Evolutionary conservation across 371 early-diverging fungal species (phyloP), one percentile per base, ranked within the genome.

Genomic region (Mucor irregularis): DNA sequence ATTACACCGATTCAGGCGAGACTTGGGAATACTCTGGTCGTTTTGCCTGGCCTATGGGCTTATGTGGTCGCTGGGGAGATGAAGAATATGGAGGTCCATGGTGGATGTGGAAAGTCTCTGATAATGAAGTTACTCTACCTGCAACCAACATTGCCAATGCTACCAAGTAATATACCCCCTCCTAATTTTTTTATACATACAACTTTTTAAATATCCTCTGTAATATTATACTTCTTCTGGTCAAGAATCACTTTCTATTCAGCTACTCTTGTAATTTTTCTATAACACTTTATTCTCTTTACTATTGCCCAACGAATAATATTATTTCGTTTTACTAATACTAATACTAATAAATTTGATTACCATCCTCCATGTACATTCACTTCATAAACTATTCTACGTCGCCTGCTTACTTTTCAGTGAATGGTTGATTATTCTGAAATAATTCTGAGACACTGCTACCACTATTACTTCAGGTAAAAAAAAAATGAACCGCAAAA

Each of bases 11-110:
- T 25, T 70, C 73, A 7, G 72, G 64, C 33, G 78, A 77, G 58
- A 71, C 69, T 16, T 77, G 78, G 78, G 74, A 74, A 55, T 77
- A 77, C 37, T 58, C 72, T 29, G 78, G 74, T 29, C 64, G 78
- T 14, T 77, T 77, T 28, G 44, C 61, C 21, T 59, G 67, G 56
- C 74, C 74, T 1, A 70, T 77, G 68, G 78, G 78, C 13, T 49
- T 77, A 2, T 69, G 66, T 34, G 78, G 78, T 10, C 64, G 74
- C 30, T 77, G 78, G 78, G 78, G 74, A 8, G 78, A 74, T 54
- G 78, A 74, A 62, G 72, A 69, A 42, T 74, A 74, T 38, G 74
- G 78, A 24, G 78, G 78, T 25, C 78, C 78, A 42, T 77, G 74
- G 74, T 77, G 78, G 78, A 69, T 74, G 58, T 77, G 78, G 78